Conservation (phyloP, 106 monocot species). For the Vanilla planifolia region DNA sequence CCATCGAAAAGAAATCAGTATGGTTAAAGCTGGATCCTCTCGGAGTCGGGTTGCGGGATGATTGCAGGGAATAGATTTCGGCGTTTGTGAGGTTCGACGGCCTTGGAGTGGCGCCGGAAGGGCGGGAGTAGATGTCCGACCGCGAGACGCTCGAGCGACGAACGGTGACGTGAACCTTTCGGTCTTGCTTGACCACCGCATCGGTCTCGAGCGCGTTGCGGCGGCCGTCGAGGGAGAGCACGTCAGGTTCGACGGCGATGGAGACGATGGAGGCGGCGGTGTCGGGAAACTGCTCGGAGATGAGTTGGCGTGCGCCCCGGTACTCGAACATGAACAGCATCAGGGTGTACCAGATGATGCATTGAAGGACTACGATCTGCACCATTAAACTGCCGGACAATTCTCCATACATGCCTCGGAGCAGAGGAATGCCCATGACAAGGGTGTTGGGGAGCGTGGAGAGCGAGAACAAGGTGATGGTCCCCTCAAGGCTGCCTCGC, state of each 20-base stretch:
- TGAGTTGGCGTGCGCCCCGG: conserved; percentile 60
- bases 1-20: conserved; percentile 44
- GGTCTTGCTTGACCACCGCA: conserved; percentile 67
- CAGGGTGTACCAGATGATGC: conserved; percentile 95
- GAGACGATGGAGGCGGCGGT: conserved; percentile 61
- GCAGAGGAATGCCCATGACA: conserved; percentile 93
- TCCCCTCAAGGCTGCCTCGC: conserved; percentile 59
- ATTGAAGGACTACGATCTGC: conserved; percentile 90
- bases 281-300: conserved; percentile 79
- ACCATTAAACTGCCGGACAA: conserved; percentile 86
- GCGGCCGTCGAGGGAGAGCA: conserved; percentile 72
- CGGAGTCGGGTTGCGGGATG: conserved; percentile 53
- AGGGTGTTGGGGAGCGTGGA: conserved; percentile 94
- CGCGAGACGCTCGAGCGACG: conserved; percentile 79
- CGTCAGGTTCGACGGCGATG: conserved; percentile 74
- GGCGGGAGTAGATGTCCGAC: conserved; percentile 80
- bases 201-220: conserved; percentile 61
- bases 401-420: conserved; percentile 86
- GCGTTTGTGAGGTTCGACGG: conserved; percentile 40
- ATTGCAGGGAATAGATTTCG: conserved; percentile 63
- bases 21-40: conserved; percentile 60
- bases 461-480: conserved; percentile 88
- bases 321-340: conserved; percentile 95
- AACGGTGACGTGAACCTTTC: conserved; percentile 72
- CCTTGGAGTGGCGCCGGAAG: conserved; percentile 24